phyloP scores from a whole-genome alignment of 768 basidiomycete species.

The Pulveroboletus sp. region DNA sequence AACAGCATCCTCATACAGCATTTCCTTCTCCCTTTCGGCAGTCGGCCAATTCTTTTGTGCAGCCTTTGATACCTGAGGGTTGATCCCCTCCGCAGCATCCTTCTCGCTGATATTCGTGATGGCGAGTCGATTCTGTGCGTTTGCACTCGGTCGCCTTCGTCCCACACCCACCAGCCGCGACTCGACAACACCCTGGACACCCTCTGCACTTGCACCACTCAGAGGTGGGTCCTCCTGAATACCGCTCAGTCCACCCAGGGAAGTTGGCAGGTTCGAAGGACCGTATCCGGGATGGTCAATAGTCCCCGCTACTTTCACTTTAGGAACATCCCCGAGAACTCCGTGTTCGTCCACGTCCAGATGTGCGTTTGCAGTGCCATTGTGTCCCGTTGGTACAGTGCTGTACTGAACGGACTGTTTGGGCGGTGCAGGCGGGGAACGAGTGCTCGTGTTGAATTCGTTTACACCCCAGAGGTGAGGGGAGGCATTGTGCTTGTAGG shows the following conservation, averaged over 20 bases:
- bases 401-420: conserved; percentile 26
- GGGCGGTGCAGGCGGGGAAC: conserved; percentile 6
- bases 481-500: conserved; percentile 9
- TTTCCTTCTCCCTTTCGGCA: conserved; percentile 45
- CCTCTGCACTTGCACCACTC: conserved; percentile 4
- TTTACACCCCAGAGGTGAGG: conserved; percentile 4
- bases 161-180: conserved; percentile 12
- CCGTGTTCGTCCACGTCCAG: conserved; percentile 22
- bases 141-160: conserved; percentile 32
- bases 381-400: conserved; percentile 25
- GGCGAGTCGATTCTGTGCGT: conserved; percentile 34
- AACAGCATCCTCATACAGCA: conserved; percentile 36
- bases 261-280: conserved; percentile 11
- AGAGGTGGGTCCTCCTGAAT: conserved; percentile 21
- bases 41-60: conserved; percentile 20
- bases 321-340: conserved; percentile 9
- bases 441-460: conserved; percentile 6
- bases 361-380: conserved; percentile 12
- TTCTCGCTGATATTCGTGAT: conserved; percentile 39
- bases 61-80: conserved; percentile 14
- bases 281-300: conserved; percentile 28
- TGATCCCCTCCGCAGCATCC: conserved; percentile 34
- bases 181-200: not conserved
- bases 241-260: conserved; percentile 17
- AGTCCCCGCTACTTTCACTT: conserved; percentile 12